A percentile compares a stretch with the other conserved stretches of the same genome.
phyloP scores from a whole-genome alignment of 768 basidiomycete genomes.

The Paxillus involutus region DNA sequence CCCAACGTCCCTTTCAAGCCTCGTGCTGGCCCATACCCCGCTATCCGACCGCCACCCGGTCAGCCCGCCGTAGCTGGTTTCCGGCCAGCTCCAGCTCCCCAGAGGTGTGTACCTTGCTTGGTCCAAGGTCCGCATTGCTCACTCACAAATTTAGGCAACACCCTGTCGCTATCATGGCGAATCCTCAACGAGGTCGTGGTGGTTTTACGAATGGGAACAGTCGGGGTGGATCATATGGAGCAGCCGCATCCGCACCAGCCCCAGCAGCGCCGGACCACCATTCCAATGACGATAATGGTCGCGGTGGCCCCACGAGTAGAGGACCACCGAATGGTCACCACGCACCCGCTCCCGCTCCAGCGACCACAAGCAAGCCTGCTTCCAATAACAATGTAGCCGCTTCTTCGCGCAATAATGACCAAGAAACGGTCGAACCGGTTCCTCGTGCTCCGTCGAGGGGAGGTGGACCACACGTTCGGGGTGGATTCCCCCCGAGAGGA shows the following conservation, averaged over 20 bases:
- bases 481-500: constrained; percentile 27
- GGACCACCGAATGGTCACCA: constrained; percentile 9
- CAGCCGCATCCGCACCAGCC: background rate
- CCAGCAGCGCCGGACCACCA: background rate
- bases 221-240: constrained; percentile 7
- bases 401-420: background rate
- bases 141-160: constrained; percentile 19
- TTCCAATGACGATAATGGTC: background rate
- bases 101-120: background rate
- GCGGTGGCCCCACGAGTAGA: constrained; percentile 4
- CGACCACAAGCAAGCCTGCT: background rate
- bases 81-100: constrained; percentile 50
- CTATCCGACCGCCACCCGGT: constrained; percentile 52
- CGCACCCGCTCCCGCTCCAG: background rate
- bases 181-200: constrained; percentile 57
- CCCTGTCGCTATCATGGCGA: constrained; percentile 72
- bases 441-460: constrained; percentile 20
- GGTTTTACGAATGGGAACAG: constrained; percentile 17
- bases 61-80: constrained; percentile 62
- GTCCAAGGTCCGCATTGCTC: background rate
- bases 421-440: constrained; percentile 3
- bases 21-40: constrained; percentile 64
- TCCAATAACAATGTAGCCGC: background rate
- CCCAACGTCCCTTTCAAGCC: constrained; percentile 61
- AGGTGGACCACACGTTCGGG: constrained; percentile 29